Evolutionary conservation across 1,284 basidiomycete genomes (phyloP).

Genomic region (Ustilago shanxiensis): DNA sequence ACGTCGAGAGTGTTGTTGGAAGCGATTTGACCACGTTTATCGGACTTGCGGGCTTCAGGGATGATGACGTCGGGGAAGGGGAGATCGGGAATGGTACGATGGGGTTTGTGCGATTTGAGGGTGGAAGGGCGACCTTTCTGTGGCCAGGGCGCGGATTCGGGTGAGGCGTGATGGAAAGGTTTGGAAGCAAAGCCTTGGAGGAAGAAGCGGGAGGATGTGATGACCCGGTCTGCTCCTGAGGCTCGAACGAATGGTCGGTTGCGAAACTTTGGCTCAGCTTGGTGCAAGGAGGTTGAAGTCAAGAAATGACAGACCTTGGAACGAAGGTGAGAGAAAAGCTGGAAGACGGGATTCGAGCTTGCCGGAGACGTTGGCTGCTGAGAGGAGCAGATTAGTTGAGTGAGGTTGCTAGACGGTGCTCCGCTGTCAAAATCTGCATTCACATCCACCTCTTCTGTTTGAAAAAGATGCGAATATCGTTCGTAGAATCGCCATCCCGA

Average conservation of each 20-base stretch:
- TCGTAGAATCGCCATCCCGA: conserved; percentile 47
- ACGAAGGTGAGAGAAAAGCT: conserved; percentile 13
- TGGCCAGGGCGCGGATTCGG: conserved; percentile 47
- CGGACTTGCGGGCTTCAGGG: conserved; percentile 39
- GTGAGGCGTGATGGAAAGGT: conserved; percentile 38
- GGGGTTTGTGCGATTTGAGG: conserved; percentile 34
- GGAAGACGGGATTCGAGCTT: background rate
- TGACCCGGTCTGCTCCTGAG: conserved; percentile 44
- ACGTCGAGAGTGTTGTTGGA: conserved; percentile 55
- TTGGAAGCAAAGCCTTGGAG: conserved; percentile 39
- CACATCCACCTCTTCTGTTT: conserved; percentile 20
- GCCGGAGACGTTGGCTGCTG: background rate
- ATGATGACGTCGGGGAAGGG: conserved; percentile 50
- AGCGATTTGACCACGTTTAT: conserved; percentile 28
- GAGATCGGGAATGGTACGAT: conserved; percentile 27
- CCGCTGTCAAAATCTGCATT: conserved; percentile 28
- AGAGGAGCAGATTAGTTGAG: background rate
- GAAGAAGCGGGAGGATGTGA: conserved; percentile 47
- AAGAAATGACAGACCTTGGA: conserved; percentile 10
- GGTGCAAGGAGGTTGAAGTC: background rate
- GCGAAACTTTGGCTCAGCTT: background rate
- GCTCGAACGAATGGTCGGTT: conserved; percentile 39
- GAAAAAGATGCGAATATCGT: conserved; percentile 38
- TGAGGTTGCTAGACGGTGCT: background rate
- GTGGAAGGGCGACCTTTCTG: conserved; percentile 32